These are phyloP conservation scores for Verbena officinalis DNA, from an alignment of 257 asterid genomes.

Conservation along the genomic window DNA sequence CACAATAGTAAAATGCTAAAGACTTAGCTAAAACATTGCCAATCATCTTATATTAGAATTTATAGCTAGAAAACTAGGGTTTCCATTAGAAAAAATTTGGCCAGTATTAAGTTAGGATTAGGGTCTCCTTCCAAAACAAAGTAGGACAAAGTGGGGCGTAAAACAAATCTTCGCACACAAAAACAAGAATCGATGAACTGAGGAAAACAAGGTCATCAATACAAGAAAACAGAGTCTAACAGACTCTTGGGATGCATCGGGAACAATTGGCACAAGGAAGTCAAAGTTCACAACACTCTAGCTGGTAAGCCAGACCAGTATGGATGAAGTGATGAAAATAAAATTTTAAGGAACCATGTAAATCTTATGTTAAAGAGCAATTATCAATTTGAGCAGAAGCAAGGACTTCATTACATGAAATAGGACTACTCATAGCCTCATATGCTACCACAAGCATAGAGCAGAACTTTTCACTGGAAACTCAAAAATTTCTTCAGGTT, in stretches of 20 bases:
- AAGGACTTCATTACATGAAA: background rate
- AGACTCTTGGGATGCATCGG: too few relatives aligned
- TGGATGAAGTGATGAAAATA: too few relatives aligned
- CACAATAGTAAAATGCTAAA: background rate
- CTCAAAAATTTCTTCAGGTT: background rate
- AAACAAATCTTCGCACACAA: conserved; percentile 1
- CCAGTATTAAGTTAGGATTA: background rate
- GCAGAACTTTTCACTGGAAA: background rate
- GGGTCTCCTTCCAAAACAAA: conserved; percentile 9
- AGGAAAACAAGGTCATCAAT: conserved; percentile 9
- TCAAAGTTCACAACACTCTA: too few relatives aligned
- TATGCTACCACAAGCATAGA: background rate
- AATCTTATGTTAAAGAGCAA: background rate
- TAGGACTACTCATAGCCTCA: conserved; percentile 5
- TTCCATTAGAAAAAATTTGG: background rate
- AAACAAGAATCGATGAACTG: background rate
- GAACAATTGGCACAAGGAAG: too few relatives aligned
- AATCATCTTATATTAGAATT: background rate
- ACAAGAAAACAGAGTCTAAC: conserved; percentile 10
- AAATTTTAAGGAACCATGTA: too few relatives aligned
- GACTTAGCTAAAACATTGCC: background rate
- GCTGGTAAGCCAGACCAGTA: background rate
- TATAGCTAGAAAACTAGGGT: conserved; percentile 2
- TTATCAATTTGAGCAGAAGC: background rate
- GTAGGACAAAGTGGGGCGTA: background rate